phyloP scores from a whole-genome alignment of 2,329 filamentous ascomycete species.

The Colletotrichum falcatum region DNA sequence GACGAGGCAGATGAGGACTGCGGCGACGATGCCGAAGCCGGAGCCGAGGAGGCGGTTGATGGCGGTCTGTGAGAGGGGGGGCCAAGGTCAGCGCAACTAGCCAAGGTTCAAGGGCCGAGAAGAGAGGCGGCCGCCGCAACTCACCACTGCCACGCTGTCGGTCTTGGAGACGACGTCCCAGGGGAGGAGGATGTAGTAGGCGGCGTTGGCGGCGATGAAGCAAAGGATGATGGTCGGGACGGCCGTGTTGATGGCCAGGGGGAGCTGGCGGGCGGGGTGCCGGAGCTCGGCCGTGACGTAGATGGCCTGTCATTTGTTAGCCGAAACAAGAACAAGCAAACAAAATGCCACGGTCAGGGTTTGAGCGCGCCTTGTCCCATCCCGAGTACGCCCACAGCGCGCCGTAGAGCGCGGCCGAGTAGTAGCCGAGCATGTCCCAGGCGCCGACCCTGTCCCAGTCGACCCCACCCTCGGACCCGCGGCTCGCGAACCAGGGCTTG shows the following conservation, averaged over 20 bases:
- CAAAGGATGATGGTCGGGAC: constrained; percentile 70
- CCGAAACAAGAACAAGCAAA: not conserved
- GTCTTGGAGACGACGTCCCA: constrained; percentile 69
- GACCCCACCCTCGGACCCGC: constrained; percentile 59
- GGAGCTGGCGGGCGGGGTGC: constrained; percentile 64
- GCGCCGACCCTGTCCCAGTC: constrained; percentile 61
- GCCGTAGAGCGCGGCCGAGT: constrained; percentile 70
- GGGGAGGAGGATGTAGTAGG: constrained; percentile 72
- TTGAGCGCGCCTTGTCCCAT: constrained; percentile 69
- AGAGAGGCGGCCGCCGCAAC: constrained; percentile 45
- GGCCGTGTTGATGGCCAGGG: constrained; percentile 71
- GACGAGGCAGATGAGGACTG: constrained; percentile 68
- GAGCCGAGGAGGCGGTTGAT: constrained; percentile 66
- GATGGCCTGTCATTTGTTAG: constrained; percentile 56
- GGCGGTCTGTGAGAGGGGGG: constrained; percentile 57
- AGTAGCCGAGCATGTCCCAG: constrained; percentile 71
- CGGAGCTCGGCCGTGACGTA: constrained; percentile 67
- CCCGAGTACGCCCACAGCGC: constrained; percentile 74
- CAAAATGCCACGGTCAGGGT: too few species aligned
- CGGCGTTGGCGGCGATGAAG: constrained; percentile 70
- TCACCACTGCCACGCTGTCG: constrained; percentile 72
- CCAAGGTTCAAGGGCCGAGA: not conserved
- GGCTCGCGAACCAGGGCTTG: constrained; percentile 66
- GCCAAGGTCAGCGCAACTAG: constrained; percentile 33
- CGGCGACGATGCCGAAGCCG: constrained; percentile 64